phyloP scores from a whole-genome alignment of 106 monocot genomes.

The Vanilla planifolia region DNA sequence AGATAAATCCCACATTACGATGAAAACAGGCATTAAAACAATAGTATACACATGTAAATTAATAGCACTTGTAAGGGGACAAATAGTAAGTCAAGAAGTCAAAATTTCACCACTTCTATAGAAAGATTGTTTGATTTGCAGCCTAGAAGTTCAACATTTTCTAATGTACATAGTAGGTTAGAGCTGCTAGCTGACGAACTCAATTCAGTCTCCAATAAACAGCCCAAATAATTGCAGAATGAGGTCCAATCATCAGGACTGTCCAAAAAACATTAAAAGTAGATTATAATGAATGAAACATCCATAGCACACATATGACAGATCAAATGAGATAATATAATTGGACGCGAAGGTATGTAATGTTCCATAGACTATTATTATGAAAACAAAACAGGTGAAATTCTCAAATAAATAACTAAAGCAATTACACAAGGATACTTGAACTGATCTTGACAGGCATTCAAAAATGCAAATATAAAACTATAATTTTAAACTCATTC shows the following conservation, averaged over 20 bases:
- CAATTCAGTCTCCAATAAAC: conserved; percentile 71
- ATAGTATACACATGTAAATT: too few relatives aligned
- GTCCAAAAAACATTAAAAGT: conserved; percentile 25
- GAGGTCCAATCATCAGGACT: conserved; percentile 99
- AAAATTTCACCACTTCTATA: conserved; percentile 53
- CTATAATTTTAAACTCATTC: too few relatives aligned
- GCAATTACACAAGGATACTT: too few relatives aligned
- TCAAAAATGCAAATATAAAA: too few relatives aligned
- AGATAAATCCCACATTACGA: conserved; percentile 4
- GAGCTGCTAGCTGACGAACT: conserved; percentile 22
- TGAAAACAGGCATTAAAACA: conserved; percentile 2
- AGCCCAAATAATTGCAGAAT: conserved; percentile 83
- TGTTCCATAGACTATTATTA: too few relatives aligned
- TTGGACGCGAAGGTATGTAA: too few relatives aligned
- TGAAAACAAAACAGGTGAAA: too few relatives aligned
- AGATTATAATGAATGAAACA: conserved; percentile 3
- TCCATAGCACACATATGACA: conserved; percentile 1
- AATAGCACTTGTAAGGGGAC: too few relatives aligned
- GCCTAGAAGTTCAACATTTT: conserved; percentile 19
- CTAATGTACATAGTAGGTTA: conserved; percentile 13
- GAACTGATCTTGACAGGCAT: too few relatives aligned
- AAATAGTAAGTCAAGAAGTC: too few relatives aligned
- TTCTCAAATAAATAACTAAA: too few relatives aligned
- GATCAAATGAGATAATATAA: not conserved
- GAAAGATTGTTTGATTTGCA: conserved; percentile 30